phyloP scores from a whole-genome alignment of 2,329 filamentous ascomycete species.

The Bipolaris cookei region DNA sequence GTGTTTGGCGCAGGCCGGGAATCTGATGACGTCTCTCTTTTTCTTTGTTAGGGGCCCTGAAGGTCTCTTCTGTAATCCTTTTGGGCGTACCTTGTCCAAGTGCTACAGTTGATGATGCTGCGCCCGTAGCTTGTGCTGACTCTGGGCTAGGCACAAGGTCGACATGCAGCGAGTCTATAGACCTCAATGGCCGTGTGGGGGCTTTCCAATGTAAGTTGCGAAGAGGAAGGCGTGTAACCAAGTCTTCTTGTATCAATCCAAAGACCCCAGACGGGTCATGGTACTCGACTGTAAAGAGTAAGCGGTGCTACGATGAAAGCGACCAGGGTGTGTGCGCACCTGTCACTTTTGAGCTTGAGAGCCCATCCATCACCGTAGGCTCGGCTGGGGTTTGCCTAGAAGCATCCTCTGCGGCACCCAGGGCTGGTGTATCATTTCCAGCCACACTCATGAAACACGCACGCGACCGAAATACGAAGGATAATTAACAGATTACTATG shows the following conservation, averaged over 20 bases:
- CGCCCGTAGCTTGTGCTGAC: slow-evolving; percentile 48
- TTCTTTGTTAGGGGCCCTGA: slow-evolving; percentile 29
- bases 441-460: slow-evolving; percentile 44
- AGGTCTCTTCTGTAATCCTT: slow-evolving; percentile 36
- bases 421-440: slow-evolving; percentile 48
- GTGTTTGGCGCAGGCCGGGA: slow-evolving; percentile 87
- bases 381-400: slow-evolving; percentile 37
- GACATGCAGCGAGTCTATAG: slow-evolving; percentile 90
- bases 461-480: slow-evolving; percentile 15
- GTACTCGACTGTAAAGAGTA: slow-evolving; percentile 76
- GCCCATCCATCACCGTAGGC: slow-evolving; percentile 49
- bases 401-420: slow-evolving; percentile 47
- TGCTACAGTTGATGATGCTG: slow-evolving; percentile 33
- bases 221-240: slow-evolving; percentile 80
- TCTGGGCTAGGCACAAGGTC: slow-evolving; percentile 73
- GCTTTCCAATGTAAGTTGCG: slow-evolving; percentile 98
- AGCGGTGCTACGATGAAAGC: slow-evolving; percentile 19
- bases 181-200: slow-evolving; percentile 85
- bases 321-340: slow-evolving; percentile 44
- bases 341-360: slow-evolving; percentile 59
- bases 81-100: slow-evolving; percentile 28
- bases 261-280: slow-evolving; percentile 92
- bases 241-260: slow-evolving; percentile 76
- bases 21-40: slow-evolving; percentile 86
- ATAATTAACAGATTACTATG: slow-evolving; percentile 9